Percentiles rank a stretch among this genome's conserved stretches.
These are phyloP conservation scores for Colletotrichum sublineola DNA, from an alignment of 2,329 filamentous ascomycete genomes.

Conservation along the genomic window DNA sequence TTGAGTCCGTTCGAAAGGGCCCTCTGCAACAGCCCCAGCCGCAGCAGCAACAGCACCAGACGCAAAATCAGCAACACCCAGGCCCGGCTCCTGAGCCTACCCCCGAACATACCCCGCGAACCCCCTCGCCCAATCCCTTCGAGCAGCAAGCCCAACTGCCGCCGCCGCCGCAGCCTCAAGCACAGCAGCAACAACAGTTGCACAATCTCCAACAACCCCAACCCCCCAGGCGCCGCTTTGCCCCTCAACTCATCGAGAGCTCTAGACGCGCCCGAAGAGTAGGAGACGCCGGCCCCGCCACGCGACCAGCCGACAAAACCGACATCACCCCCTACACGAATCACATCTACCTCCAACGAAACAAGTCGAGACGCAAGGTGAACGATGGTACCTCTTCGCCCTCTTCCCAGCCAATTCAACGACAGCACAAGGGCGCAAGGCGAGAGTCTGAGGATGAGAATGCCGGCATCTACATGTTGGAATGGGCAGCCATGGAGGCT, in stretches of 20 bases:
- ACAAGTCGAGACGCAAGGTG: conserved; percentile 57
- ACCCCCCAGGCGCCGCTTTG: conserved; percentile 65
- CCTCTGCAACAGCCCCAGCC: conserved; percentile 35
- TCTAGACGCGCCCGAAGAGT: conserved; percentile 78
- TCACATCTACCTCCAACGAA: conserved; percentile 67
- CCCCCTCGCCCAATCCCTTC: conserved; percentile 55
- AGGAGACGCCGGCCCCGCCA: conserved; percentile 73
- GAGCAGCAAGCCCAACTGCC: conserved; percentile 46
- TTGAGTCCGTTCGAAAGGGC: conserved; percentile 66
- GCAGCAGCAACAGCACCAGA: conserved; percentile 42
- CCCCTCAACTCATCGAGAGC: conserved; percentile 86
- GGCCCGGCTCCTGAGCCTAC: conserved; percentile 71
- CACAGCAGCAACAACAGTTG: conserved; percentile 59
- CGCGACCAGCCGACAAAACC: conserved; percentile 76
- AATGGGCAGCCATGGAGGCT: conserved; percentile 83
- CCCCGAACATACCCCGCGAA: conserved; percentile 65
- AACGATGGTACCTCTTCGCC: conserved; percentile 43
- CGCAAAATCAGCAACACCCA: conserved; percentile 43
- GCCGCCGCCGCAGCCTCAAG: background rate
- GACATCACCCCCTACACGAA: conserved; percentile 76
- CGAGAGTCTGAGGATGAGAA: conserved; percentile 81
- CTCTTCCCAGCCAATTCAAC: conserved; percentile 46
- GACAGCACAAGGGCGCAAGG: conserved; percentile 61
- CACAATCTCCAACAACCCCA: conserved; percentile 44
- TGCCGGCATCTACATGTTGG: conserved; percentile 81